Base-by-base conservation (phyloP, 177 flowering plant genomes). In the Telopea speciosissima region DNA sequence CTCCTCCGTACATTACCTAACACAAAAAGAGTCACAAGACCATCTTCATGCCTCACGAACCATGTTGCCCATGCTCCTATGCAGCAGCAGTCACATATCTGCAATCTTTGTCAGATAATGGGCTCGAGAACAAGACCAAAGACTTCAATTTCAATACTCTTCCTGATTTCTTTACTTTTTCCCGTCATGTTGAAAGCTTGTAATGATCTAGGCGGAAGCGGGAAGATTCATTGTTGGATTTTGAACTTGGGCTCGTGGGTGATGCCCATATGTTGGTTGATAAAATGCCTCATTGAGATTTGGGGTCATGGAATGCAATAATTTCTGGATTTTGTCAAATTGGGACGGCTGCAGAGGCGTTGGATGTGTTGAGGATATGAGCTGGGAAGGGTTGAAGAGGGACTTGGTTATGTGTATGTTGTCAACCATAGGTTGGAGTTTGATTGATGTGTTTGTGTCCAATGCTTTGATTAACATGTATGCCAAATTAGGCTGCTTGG, bases 381-480 rank as follows among this genome's bases (percentile, higher is more conserved):
- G 70, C 72, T 28, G 69, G 65, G 70, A 79, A 8, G 89, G 89
- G 12, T 67, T 81, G 25, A 76, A 73, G 60, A 71, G 87, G 85
- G 87, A 87, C 71, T 36, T 82, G 1, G 80, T 83, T 62, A 86
- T 24, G 77, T 85, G 21, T 84, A 84, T 72, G 86, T 68, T 64
- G 79, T 87, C 66, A 87, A 88, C 70, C 77, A 81, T 45, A 89
- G 88, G 2, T 62, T 85, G 69, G 85, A 80, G 54, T 68, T n/a
- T n/a, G n/a, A n/a, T 56, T 28, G 85, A 87, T 59, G 36, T 84
- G 56, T 87, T 78, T 70, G 90, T 88, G 25, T 83, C 81, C 3
- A 87, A 87, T 77, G 88, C 90, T 61, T 79, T 87, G 80, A 85
- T 89, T 68, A 84, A 85, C 63, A 83, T 86, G 88, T 87, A 89